Evolutionary conservation across 2,329 filamentous ascomycete genomes (phyloP), one percentile per base, ranked within the genome.

Genomic region (Fusarium paranaense): DNA sequence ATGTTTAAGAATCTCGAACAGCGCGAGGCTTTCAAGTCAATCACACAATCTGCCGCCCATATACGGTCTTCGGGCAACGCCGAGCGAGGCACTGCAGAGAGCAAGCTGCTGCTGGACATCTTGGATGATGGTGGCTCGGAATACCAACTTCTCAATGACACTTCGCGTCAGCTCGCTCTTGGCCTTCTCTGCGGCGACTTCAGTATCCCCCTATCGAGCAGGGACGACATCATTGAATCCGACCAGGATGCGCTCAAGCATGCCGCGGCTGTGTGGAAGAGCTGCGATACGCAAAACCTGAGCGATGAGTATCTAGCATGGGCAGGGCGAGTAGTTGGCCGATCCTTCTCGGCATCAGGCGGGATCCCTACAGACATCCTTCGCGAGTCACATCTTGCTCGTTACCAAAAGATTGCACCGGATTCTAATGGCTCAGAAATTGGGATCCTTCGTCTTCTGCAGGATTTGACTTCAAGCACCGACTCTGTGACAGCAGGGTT

Each of bases 321-420:
- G 97, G 93, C 94, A 52, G 95, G 94, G 4, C 90, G 92, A 71
- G 93, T 95, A 3, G 86, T 98, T 52, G 97, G 97, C 9, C 90
- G 95, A 79, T 92, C 94, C 0, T 98, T 95, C 82, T 91, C 93
- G 42, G 89, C 93, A 18, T 94, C 91, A 32, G 95, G 95, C 2
- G 86, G 90, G 64, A 87, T 94, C 7, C 89, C 91, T 18, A 81
- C 85, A 38, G 89, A 89, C 58, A 85, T 93, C 54, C 81, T 92
- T 2, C 85, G 87, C 30, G 92, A 94, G 79, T 91, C 90, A 2
- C 85, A 85, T 18, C 81, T 93, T 7, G 82, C 84, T 16, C 83
- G 86, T 74, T 91, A 86, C 76, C 83, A 81, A 72, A 87, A 82
- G 76, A 82, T 83, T 63, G 87, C 83, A 57, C 86, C 79, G 75